A percentile compares a stretch with the other conserved stretches of the same genome.
phyloP scores from a whole-genome alignment of 2,329 filamentous ascomycete genomes.

The Pseudocercospora musae region DNA sequence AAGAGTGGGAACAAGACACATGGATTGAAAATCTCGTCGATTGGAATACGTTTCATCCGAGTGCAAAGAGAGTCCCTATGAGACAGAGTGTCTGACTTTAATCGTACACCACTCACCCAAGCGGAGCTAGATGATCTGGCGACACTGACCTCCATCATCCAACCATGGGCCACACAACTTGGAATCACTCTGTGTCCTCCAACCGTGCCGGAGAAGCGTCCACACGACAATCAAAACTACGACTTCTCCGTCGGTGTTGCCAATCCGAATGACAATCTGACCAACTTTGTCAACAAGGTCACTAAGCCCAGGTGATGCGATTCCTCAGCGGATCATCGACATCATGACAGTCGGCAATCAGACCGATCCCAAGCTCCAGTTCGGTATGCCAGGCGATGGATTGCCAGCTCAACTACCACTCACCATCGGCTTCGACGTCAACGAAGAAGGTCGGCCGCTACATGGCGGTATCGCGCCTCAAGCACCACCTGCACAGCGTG shows the following conservation, averaged over 20 bases:
- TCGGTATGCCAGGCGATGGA: not conserved
- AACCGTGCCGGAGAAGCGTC: no score
- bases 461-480: not conserved
- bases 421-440: not conserved
- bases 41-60: no score
- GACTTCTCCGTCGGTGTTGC: not conserved
- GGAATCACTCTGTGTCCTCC: not conserved
- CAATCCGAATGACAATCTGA: not conserved
- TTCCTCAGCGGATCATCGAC: not conserved
- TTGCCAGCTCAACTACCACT: not conserved
- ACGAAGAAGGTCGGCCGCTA: not conserved
- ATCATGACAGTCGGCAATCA: not conserved
- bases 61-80: no score
- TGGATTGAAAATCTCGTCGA: no score
- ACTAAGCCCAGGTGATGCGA: not conserved
- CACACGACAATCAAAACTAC: not conserved
- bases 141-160: not conserved
- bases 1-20: no score
- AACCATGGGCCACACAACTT: not conserved
- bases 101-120: not conserved
- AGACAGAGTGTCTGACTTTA: no score
- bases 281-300: not conserved
- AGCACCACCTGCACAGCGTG: not conserved
- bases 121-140: not conserved
- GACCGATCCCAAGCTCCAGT: not conserved